Evolutionary conservation across 2,329 filamentous ascomycete species (phyloP), one percentile per base, ranked within the genome.

Genomic region (Cylindrodendrum hubeiense): DNA sequence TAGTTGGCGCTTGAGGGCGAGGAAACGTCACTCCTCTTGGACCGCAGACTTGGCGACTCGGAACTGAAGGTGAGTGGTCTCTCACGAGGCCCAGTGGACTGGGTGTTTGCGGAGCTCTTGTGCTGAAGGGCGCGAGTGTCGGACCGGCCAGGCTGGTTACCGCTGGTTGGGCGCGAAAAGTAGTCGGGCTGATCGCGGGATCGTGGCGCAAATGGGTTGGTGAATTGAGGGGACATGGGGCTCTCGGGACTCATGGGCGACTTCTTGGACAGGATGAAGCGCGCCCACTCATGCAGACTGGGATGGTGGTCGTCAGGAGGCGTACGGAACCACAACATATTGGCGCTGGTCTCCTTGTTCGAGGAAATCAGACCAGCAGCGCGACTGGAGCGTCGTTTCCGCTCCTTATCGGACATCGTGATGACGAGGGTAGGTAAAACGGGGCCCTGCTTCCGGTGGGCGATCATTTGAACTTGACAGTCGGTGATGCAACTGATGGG

Each of bases 341-440:
- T 82, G 3, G 83, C 79, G 9, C 79, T 77, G 2, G 82, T 78
- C 17, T 89, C 85, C 73, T 86, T 89, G 62, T 79, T 83, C 7
- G 81, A 77, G 10, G 84, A 76, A 19, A 84, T 85, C 22, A 91
- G 79, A 3, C 86, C 87, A 4, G 86, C 85, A 4, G 89, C 87
- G 65, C 89, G 84, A 69, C 89, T 91, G 50, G 89, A 91, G 65
- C 89, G 84, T 53, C 89, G 86, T 71, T 90, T 91, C 60, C 87
- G 85, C 67, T 89, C 81, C 75, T 88, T 90, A 68, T 91, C 88
- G 39, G 84, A 82, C 51, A 91, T 79, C 67, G 81, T 86, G 39
- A 91, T 74, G 49, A 90, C 80, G 13, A 91, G 82, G 6, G 89
- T 91, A 2, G 88, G 88, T 8, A 89, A 77, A 5, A 86, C 81